These are phyloP conservation scores for Hypoxylon sp. DNA, from an alignment of 2,329 filamentous ascomycete genomes.

Conservation along the genomic window DNA sequence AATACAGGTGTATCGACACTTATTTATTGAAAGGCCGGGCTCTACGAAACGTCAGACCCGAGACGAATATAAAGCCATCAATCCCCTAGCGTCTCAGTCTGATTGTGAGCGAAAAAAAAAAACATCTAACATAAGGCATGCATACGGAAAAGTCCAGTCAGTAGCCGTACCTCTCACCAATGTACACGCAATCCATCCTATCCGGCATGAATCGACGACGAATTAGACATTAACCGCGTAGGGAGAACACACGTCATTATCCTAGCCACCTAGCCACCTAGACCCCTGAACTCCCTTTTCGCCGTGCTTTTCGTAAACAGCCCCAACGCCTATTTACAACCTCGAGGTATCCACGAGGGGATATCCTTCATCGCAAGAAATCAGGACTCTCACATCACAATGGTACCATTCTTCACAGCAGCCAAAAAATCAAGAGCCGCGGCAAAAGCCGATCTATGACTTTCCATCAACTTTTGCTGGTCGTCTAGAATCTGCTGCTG, in stretches of 20 bases:
- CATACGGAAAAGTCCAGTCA: neutral
- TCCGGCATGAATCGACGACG: neutral
- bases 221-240: neutral
- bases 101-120: neutral
- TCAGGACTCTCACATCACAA: neutral
- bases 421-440: neutral
- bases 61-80: neutral
- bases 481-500: conserved; percentile 1
- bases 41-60: neutral
- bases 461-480: conserved; percentile 2
- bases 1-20: neutral
- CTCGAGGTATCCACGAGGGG: neutral
- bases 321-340: conserved; percentile 1
- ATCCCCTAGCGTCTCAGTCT: neutral
- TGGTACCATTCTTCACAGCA: neutral
- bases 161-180: neutral
- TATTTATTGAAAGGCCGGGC: neutral
- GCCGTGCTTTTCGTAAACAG: neutral
- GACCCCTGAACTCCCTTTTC: neutral
- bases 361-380: neutral
- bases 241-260: neutral
- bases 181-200: neutral
- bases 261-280: neutral
- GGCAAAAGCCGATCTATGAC: neutral
- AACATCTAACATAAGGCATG: no score